Conservation (phyloP, 208 protist genomes). For the Trypanosoma boissoni region DNA sequence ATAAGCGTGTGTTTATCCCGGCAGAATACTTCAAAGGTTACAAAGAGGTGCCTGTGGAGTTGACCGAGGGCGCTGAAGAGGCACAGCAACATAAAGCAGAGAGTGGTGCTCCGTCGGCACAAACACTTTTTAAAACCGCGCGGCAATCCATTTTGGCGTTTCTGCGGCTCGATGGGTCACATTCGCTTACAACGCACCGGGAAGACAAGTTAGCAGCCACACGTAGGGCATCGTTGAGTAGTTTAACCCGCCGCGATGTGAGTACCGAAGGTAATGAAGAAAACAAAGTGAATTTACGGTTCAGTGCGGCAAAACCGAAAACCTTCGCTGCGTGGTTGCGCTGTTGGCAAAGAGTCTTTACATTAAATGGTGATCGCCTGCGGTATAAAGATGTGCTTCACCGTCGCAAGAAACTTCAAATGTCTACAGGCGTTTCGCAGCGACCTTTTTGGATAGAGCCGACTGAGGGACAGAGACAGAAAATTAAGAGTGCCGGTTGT, state of each 20-base stretch:
- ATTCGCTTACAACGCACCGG: too few species aligned
- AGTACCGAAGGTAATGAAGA: too few species aligned
- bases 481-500: constrained; percentile 37
- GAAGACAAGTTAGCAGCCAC: too few species aligned
- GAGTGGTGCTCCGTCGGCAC: too few species aligned
- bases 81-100: neutral
- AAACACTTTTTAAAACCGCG: too few species aligned
- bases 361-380: neutral
- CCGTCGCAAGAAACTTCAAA: neutral
- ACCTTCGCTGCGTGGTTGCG: constrained; percentile 1
- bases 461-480: constrained; percentile 40
- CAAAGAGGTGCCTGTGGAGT: neutral
- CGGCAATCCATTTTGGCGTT: too few species aligned
- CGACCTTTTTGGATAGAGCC: constrained; percentile 42
- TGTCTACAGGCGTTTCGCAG: neutral
- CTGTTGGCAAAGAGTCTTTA: constrained; percentile 8
- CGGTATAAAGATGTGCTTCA: constrained; percentile 17
- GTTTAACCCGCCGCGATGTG: too few species aligned
- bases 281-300: too few species aligned
- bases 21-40: constrained; percentile 10
- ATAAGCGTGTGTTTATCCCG: constrained; percentile 11
- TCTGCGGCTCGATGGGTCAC: too few species aligned
- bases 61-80: neutral
- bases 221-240: too few species aligned
- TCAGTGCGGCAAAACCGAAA: too few species aligned